phyloP scores from a whole-genome alignment of 2,329 filamentous ascomycete genomes.

The Didymosphaeria variabile region DNA sequence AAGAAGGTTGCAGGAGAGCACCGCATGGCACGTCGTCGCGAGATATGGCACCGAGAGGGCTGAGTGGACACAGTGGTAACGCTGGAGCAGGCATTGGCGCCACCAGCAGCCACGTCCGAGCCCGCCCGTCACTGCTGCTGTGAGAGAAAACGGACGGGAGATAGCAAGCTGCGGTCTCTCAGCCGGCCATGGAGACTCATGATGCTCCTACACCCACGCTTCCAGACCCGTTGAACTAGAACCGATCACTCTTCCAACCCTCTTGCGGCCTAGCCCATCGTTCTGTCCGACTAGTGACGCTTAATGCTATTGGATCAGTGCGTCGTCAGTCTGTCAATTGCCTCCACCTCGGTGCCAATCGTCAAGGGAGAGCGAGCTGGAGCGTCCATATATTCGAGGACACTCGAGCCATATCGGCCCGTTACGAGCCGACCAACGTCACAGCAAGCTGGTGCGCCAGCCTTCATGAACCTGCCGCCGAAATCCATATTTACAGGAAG shows the following conservation, averaged over 20 bases:
- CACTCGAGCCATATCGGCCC: constrained; percentile 24
- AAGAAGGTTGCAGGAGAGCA: too few species aligned
- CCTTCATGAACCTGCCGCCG: constrained; percentile 39
- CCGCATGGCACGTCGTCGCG: not conserved
- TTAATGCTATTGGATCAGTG: not conserved
- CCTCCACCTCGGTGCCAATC: constrained; percentile 11
- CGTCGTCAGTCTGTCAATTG: not conserved
- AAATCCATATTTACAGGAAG: constrained; percentile 50
- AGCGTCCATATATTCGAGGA: constrained; percentile 15
- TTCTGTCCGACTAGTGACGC: not conserved
- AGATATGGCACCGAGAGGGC: not conserved
- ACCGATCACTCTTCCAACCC: not conserved
- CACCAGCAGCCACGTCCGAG: not conserved
- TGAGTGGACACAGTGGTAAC: too few species aligned
- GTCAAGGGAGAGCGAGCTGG: constrained; percentile 9
- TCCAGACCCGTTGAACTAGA: not conserved
- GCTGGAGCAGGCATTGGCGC: not conserved
- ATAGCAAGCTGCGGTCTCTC: not conserved
- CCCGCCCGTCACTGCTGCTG: too few species aligned
- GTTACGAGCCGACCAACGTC: constrained; percentile 18
- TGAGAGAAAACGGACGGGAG: too few species aligned
- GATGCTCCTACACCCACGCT: not conserved
- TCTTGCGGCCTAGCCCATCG: not conserved
- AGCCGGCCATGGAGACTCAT: not conserved
- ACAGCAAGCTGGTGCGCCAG: not conserved